Conservation (phyloP, 108 stramenopile species). For the Craspedostauros australis region DNA sequence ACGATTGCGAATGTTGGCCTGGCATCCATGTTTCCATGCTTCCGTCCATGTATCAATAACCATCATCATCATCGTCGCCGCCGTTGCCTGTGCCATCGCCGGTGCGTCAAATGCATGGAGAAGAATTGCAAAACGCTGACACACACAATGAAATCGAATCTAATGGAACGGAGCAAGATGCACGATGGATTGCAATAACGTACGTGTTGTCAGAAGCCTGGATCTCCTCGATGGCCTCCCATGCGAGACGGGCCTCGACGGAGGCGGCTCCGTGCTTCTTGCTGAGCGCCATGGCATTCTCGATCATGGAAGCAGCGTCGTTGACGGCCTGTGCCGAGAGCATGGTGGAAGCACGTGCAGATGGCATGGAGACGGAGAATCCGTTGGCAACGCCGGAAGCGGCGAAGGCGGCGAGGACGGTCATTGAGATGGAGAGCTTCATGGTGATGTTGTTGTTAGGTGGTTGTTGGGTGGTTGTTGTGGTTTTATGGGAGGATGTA, state of each 20-base stretch:
- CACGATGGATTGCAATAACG: slow-evolving; percentile 6
- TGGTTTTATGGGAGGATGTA: no score
- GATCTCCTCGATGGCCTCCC: slow-evolving; percentile 82
- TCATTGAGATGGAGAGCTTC: not conserved
- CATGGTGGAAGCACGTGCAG: no score
- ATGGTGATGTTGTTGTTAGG: not conserved
- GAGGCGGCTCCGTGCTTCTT: slow-evolving; percentile 55
- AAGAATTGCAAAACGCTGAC: not conserved
- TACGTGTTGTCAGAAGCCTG: slow-evolving; percentile 66
- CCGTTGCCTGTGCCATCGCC: no score
- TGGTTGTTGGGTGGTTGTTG: not conserved
- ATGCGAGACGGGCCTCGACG: slow-evolving; percentile 63
- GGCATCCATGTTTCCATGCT: no score
- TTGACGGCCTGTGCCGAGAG: no score
- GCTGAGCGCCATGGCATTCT: slow-evolving; percentile 58
- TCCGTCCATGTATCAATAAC: no score
- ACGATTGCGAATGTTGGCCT: no score
- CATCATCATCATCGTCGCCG: no score
- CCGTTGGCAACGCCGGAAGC: not conserved
- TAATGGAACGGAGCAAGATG: not conserved
- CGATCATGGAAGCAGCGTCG: slow-evolving; percentile 38
- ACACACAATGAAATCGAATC: slow-evolving; percentile 2
- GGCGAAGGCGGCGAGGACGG: not conserved
- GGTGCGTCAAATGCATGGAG: no score
- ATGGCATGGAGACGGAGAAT: not conserved